phyloP scores from a whole-genome alignment of 345 rosid genomes.

The Citrus reticulata region DNA sequence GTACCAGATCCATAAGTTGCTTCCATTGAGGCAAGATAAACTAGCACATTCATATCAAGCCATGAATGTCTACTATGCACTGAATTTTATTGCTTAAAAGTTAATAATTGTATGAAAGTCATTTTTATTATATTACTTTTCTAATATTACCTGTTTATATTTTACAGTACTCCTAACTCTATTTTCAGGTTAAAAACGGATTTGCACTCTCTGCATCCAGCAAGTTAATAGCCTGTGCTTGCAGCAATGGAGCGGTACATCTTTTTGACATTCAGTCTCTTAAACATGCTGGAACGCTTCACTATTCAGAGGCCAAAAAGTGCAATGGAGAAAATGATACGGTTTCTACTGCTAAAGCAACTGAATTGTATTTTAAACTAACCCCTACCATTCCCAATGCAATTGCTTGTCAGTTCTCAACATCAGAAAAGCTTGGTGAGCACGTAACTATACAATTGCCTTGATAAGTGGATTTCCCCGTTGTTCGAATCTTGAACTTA shows the following conservation, averaged over 20 bases:
- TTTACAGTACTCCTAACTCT: conserved; percentile 6
- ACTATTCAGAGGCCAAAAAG: conserved; percentile 46
- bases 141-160: not conserved
- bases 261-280: conserved; percentile 44
- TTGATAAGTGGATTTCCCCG: not conserved
- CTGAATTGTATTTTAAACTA: conserved; percentile 25
- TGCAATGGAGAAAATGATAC: conserved; percentile 22
- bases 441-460: conserved; percentile 9
- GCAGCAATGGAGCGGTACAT: conserved; percentile 60
- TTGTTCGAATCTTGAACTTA: conserved; percentile 2
- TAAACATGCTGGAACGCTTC: conserved; percentile 42
- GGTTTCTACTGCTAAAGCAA: conserved; percentile 1
- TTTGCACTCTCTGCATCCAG: conserved; percentile 64
- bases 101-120: not conserved
- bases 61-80: not conserved
- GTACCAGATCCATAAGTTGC: not conserved
- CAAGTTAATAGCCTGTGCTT: conserved; percentile 74
- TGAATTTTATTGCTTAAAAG: not conserved
- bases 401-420: conserved; percentile 78
- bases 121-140: not conserved
- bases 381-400: conserved; percentile 51
- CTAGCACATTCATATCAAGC: not conserved
- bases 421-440: conserved; percentile 59
- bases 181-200: conserved; percentile 68
- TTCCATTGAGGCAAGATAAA: not conserved